Conservation (phyloP, 306 rosid species). For the Carpinus viminea region DNA sequence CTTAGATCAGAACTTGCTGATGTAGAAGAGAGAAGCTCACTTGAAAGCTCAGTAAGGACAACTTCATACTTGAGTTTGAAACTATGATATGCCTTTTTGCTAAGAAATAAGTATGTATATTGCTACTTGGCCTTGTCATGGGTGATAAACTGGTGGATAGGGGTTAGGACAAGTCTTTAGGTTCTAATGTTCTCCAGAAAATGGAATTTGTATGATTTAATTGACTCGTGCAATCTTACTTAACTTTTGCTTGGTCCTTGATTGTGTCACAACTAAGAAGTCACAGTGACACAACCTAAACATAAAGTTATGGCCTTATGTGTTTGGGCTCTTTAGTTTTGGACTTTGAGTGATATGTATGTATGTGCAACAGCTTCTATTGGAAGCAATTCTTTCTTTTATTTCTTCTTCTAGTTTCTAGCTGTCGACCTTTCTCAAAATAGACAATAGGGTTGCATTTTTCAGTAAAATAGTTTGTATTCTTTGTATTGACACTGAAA, state of each 20-base stretch:
- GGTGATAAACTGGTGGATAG: neutral
- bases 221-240: neutral
- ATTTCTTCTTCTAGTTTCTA: neutral
- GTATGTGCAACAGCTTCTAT: neutral
- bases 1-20: constrained; percentile 79
- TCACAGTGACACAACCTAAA: neutral
- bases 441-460: neutral
- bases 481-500: constrained; percentile 2
- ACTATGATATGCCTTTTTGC: neutral
- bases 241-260: constrained; percentile 5
- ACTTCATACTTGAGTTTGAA: constrained; percentile 21
- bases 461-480: neutral
- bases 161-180: neutral
- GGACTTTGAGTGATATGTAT: neutral
- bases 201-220: neutral
- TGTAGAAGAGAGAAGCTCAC: constrained; percentile 82
- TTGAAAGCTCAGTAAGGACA: constrained; percentile 77
- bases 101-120: constrained; percentile 5
- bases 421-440: neutral
- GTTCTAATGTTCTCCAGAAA: neutral
- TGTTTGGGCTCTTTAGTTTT: neutral
- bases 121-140: constrained; percentile 3
- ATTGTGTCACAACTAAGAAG: neutral
- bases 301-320: neutral
- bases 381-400: neutral